phyloP scores from a whole-genome alignment of 2,329 filamentous ascomycete species.

The Alternaria infectoria region DNA sequence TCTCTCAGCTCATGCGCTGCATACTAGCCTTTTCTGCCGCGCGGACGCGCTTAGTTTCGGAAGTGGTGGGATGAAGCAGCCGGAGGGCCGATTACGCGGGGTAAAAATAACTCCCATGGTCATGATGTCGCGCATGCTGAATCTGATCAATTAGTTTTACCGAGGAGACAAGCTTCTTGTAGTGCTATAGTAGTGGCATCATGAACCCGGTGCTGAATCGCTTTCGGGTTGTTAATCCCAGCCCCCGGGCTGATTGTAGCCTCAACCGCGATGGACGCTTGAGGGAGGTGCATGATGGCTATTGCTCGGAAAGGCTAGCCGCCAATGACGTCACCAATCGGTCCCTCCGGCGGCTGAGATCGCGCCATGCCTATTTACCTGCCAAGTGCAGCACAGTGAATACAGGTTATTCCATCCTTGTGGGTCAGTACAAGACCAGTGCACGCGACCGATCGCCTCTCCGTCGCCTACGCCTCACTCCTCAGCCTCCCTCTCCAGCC shows the following conservation, averaged over 20 bases:
- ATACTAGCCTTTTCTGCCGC: not conserved
- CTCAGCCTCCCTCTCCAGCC: constrained; percentile 22
- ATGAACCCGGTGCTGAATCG: not conserved
- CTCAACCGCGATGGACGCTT: constrained; percentile 1
- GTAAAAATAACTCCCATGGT: not conserved
- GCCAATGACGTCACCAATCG: constrained; percentile 15
- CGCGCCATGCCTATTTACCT: constrained; percentile 12
- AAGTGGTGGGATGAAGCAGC: not conserved
- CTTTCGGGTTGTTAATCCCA: not conserved
- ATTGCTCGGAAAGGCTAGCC: constrained; percentile 4
- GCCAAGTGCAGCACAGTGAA: constrained; percentile 22
- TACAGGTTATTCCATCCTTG: constrained; percentile 28
- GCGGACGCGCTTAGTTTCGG: not conserved
- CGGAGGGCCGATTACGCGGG: not conserved
- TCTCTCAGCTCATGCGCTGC: not conserved
- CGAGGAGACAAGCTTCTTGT: not conserved
- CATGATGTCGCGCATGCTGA: not conserved
- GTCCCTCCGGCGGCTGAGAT: constrained; percentile 6
- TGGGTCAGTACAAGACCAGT: constrained; percentile 27
- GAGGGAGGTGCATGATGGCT: not conserved
- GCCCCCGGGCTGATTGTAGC: not conserved
- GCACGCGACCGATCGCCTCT: constrained; percentile 17
- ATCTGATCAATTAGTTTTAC: not conserved
- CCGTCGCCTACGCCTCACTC: constrained; percentile 23
- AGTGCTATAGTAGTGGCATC: not conserved